Evolutionary conservation across 768 basidiomycete genomes (phyloP).

Genomic region (Cystofilobasidium macerans): DNA sequence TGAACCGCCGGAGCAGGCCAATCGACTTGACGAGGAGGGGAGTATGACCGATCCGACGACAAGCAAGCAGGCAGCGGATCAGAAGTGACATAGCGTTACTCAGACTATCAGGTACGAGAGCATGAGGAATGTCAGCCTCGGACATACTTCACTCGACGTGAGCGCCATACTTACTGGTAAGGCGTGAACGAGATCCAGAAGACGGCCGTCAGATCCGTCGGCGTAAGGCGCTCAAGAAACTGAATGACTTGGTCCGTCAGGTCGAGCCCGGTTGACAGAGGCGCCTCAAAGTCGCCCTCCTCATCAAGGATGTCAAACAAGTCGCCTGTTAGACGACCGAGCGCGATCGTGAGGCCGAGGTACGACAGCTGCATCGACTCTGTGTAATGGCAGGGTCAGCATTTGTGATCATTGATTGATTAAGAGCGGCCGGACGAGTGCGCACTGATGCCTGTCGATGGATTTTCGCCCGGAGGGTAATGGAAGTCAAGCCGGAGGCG

Average conservation of each 20-base stretch:
- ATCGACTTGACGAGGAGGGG: constrained; percentile 10
- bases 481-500: constrained; percentile 1
- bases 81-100: constrained; percentile 22
- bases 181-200: constrained; percentile 25
- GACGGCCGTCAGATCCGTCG: constrained; percentile 5
- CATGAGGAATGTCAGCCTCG: not conserved
- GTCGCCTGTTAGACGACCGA: constrained; percentile 21
- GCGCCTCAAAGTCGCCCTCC: constrained; percentile 8
- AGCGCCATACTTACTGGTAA: constrained; percentile 2
- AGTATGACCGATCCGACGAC: constrained; percentile 2
- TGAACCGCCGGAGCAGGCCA: constrained; percentile 8
- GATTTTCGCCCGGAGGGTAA: not conserved
- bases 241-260: constrained; percentile 12
- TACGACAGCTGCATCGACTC: constrained; percentile 26
- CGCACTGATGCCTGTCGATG: constrained; percentile 23
- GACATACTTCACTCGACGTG: no score
- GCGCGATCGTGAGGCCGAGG: constrained; percentile 21
- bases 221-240: constrained; percentile 18
- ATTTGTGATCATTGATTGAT: not conserved
- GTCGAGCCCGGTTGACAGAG: constrained; percentile 14
- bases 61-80: constrained; percentile 21
- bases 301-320: constrained; percentile 20
- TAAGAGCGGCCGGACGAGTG: not conserved
- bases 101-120: not conserved
- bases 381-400: not conserved